Evolutionary conservation across 2,329 filamentous ascomycete genomes (phyloP), one percentile per base, ranked within the genome.

Genomic region (Golovinomyces cichoracearum): DNA sequence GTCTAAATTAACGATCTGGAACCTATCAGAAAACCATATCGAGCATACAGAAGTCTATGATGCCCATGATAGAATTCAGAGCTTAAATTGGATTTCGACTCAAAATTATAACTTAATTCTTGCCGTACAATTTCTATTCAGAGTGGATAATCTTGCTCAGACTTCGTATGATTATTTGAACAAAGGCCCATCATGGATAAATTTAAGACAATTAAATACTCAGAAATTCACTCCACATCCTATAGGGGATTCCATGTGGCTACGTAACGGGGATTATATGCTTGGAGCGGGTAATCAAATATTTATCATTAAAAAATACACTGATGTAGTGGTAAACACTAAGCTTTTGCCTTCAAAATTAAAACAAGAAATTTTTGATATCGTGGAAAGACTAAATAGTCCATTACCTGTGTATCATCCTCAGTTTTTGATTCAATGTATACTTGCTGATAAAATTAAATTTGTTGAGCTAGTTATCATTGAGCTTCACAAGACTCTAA

Each of bases 21-120:
- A 93, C 58, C 81, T 83, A 10, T 75, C 79, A 53, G 82, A 80
- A 49, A 78, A 78, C 1, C 78, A 84, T 53, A 69, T 93, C 5
- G 86, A 94, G 61, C 85, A 83, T 58, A 73, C 82, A 52, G 74
- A 88, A 56, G 71, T 75, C 26, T 90, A 85, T 53, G 72, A 79
- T 53, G 69, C 71, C 12, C 72, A 80, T 51, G 80, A 90, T 56
- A 72, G 71, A 5, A 84, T 94, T 37, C 76, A 80, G 53, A 86
- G 93, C 61, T 72, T 94, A 12, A 85, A 93, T 61, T 94, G 88
- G 88, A 88, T 85, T 0, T 88, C 83, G 2, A 93, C 86, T 0
- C 84, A 84, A 0, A 83, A 93, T 60, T 77, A 76, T 45, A 84
- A 93, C 58, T 88, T 83, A 1, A 85, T 94, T 49, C 68, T 94